Evolutionary conservation across 179 eudicot genomes (phyloP).

Genomic region (Heliamphora pulchella): DNA sequence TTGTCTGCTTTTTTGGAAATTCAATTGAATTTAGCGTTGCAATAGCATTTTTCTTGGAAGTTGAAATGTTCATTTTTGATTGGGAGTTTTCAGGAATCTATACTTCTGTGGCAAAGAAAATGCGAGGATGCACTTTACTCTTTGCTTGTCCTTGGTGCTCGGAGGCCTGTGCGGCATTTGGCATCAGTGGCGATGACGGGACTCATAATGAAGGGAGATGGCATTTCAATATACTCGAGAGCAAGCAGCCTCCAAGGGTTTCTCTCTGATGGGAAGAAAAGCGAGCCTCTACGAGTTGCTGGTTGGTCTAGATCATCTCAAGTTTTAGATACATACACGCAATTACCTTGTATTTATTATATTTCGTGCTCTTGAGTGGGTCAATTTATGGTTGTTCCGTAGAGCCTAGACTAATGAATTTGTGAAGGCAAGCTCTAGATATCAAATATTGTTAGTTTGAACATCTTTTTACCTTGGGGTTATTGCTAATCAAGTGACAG

Average conservation of each 20-base stretch:
- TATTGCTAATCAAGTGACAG: no score
- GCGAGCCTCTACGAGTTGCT: conserved; percentile 71
- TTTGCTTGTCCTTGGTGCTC: conserved; percentile 70
- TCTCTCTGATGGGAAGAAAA: conserved; percentile 81
- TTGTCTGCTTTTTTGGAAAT: neutral
- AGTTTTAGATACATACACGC: neutral
- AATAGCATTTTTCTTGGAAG: neutral
- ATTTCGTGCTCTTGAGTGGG: neutral
- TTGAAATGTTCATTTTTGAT: neutral
- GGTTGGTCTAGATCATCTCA: conserved; percentile 40
- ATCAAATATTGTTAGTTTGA: no score
- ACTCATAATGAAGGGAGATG: conserved; percentile 78
- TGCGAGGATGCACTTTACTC: conserved; percentile 89
- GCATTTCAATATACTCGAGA: conserved; percentile 87
- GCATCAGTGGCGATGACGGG: conserved; percentile 85
- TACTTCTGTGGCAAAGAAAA: conserved; percentile 79
- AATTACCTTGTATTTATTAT: neutral
- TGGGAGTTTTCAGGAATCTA: conserved; percentile 50
- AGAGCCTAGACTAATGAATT: no score
- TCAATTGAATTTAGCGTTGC: neutral
- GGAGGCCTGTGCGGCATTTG: conserved; percentile 91
- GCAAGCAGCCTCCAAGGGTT: conserved; percentile 91
- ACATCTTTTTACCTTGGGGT: no score
- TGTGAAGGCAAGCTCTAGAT: no score
- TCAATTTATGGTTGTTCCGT: neutral